phyloP scores from a whole-genome alignment of 2,329 filamentous ascomycete species.

The Colletotrichum ledebouriae region DNA sequence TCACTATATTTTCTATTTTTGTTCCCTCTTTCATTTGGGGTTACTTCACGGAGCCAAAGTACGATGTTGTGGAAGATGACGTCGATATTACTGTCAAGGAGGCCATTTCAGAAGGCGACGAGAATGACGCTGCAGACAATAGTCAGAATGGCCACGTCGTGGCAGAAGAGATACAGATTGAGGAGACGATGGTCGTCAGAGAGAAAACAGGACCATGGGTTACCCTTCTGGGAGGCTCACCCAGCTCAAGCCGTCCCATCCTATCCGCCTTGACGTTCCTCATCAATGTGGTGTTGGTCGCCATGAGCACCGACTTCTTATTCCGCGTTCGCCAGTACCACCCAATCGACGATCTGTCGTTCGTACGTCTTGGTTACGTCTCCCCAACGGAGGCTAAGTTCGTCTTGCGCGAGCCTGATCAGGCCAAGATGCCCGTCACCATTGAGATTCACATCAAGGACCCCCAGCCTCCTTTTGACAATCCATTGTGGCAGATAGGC shows the following conservation, averaged over 20 bases:
- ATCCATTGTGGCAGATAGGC: slow-evolving; percentile 74
- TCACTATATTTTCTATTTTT: slow-evolving; percentile 76
- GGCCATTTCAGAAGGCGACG: slow-evolving; percentile 52
- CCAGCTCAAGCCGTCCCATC: slow-evolving; percentile 76
- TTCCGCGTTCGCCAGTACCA: slow-evolving; percentile 80
- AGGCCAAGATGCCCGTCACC: slow-evolving; percentile 79
- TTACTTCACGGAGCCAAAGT: slow-evolving; percentile 68
- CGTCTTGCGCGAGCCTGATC: slow-evolving; percentile 86
- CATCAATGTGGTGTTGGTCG: slow-evolving; percentile 78
- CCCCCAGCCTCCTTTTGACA: slow-evolving; percentile 64
- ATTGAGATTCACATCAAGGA: slow-evolving; percentile 74
- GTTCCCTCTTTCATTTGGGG: slow-evolving; percentile 72
- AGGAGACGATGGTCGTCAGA: slow-evolving; percentile 72
- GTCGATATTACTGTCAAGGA: slow-evolving; percentile 69
- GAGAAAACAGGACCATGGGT: slow-evolving; percentile 70
- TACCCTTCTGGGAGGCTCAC: slow-evolving; percentile 81
- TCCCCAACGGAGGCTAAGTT: slow-evolving; percentile 84
- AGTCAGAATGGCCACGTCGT: slow-evolving; percentile 52
- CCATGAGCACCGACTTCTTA: slow-evolving; percentile 81
- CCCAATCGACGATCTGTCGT: slow-evolving; percentile 81
- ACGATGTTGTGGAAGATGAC: slow-evolving; percentile 72
- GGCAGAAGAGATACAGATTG: slow-evolving; percentile 68
- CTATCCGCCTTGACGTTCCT: slow-evolving; percentile 77
- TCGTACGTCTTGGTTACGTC: slow-evolving; percentile 89
- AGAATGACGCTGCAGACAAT: slow-evolving; percentile 48